These are phyloP conservation scores for Leccinellum rugosiceps DNA, from an alignment of 768 basidiomycete species.

Conservation along the genomic window DNA sequence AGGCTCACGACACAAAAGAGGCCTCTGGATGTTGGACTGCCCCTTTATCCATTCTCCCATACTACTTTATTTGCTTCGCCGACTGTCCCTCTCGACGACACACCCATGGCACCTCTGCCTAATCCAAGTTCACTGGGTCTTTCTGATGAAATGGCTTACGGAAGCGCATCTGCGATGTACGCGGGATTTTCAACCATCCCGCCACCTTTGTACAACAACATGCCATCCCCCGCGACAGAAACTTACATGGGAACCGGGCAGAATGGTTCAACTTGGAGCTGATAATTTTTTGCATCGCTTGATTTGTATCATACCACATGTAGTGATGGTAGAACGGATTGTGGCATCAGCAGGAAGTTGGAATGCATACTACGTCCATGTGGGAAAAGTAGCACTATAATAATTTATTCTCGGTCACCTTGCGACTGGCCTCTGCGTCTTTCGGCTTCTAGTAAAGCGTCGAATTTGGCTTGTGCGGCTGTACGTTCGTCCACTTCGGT, in stretches of 20 bases:
- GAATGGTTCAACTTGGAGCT: constrained; percentile 6
- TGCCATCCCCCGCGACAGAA: constrained; percentile 7
- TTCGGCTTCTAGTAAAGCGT: constrained; percentile 58
- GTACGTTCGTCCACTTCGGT: constrained; percentile 34
- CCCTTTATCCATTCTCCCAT: constrained; percentile 80
- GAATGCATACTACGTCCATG: neutral
- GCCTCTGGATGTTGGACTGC: constrained; percentile 76
- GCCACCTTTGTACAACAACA: constrained; percentile 3
- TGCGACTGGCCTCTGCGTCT: constrained; percentile 36
- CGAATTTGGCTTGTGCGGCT: constrained; percentile 53
- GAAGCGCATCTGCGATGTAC: constrained; percentile 8
- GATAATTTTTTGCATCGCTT: constrained; percentile 3
- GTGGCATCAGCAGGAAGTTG: neutral
- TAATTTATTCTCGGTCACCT: constrained; percentile 7
- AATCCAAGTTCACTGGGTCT: constrained; percentile 17
- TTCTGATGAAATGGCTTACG: constrained; percentile 1
- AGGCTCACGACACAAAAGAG: constrained; percentile 77
- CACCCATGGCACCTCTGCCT: constrained; percentile 29
- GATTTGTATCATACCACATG: constrained; percentile 5
- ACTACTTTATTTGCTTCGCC: constrained; percentile 56
- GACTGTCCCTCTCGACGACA: constrained; percentile 32
- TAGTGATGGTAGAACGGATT: neutral
- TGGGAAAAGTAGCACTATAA: neutral
- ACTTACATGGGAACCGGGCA: constrained; percentile 5
- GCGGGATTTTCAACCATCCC: constrained; percentile 5